phyloP scores from a whole-genome alignment of 2,329 filamentous ascomycete species.

The Curvularia eragrostidis region DNA sequence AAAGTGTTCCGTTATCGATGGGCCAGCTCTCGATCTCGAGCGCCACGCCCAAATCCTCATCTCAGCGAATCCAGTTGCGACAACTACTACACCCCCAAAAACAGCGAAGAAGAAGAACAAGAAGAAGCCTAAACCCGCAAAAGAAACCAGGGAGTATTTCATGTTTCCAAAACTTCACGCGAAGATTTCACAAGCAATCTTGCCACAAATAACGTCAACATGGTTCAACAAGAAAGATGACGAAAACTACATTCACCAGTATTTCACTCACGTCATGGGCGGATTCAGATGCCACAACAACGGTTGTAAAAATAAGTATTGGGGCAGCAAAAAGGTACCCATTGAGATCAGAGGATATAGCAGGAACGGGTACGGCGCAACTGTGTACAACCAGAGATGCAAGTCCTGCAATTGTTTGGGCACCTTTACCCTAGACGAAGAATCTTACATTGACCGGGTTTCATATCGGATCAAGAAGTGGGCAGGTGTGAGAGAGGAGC shows the following conservation, averaged over 20 bases:
- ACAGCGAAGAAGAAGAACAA: not conserved
- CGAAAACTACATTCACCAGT: conserved; percentile 7
- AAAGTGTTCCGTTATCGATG: not conserved
- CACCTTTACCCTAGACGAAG: conserved; percentile 20
- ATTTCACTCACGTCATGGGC: conserved; percentile 23
- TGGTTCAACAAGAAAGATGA: conserved; percentile 12
- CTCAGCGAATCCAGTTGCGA: not conserved
- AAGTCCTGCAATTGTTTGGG: conserved; percentile 24
- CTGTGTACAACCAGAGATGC: conserved; percentile 30
- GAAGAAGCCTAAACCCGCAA: not conserved
- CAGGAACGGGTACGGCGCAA: conserved; percentile 24
- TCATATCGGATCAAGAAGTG: conserved; percentile 33
- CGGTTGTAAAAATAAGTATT: conserved; percentile 9
- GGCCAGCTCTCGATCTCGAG: not conserved
- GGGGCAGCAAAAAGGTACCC: conserved; percentile 24
- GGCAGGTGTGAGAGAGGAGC: conserved; percentile 23
- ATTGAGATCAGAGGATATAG: conserved; percentile 25
- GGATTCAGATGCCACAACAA: conserved; percentile 25
- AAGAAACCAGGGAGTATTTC: not conserved
- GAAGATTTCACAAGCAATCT: not conserved
- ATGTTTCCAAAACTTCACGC: not conserved
- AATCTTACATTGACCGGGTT: conserved; percentile 30
- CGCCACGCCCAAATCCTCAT: not conserved
- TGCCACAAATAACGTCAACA: not conserved
- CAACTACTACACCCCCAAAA: not conserved